Percentiles rank a stretch among this genome's conserved stretches.
Conservation (phyloP, 2,329 filamentous ascomycete genomes). For the Leptographium radiaticola region DNA sequence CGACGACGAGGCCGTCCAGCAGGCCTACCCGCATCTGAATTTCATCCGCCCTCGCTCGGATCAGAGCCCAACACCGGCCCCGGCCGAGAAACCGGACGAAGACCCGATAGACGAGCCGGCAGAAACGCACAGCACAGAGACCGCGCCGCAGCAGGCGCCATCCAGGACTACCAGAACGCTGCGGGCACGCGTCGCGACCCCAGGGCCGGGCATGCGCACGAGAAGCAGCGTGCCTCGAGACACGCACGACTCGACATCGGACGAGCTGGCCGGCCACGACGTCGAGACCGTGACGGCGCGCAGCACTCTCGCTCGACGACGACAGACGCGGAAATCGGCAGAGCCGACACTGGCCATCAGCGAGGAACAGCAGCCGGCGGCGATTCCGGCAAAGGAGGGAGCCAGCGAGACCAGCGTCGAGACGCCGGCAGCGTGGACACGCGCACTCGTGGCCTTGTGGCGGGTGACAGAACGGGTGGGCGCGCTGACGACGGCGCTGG, state of each 20-base stretch:
- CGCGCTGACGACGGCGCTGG: slow-evolving; percentile 1
- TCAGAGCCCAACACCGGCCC: neutral
- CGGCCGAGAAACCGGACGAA: neutral
- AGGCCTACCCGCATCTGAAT: slow-evolving; percentile 9
- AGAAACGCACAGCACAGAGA: neutral
- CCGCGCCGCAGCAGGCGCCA: neutral
- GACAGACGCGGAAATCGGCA: neutral
- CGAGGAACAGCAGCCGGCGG: too few relatives aligned
- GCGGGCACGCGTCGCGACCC: slow-evolving; percentile 6
- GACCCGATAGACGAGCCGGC: neutral
- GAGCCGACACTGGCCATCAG: neutral
- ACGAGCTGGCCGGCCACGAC: neutral
- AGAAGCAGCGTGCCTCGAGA: neutral
- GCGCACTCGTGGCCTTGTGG: neutral
- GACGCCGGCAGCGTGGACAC: neutral
- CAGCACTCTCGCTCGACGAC: neutral
- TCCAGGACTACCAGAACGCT: neutral
- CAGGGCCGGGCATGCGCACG: neutral
- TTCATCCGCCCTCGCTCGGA: slow-evolving; percentile 8
- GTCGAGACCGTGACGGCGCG: neutral
- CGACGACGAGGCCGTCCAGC: slow-evolving; percentile 8
- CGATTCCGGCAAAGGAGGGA: neutral
- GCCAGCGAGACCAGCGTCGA: neutral
- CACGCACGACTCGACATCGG: neutral
- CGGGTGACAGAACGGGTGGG: neutral